These are phyloP conservation scores for Colletotrichum horii DNA, from an alignment of 2,329 filamentous ascomycete species.

Conservation along the genomic window DNA sequence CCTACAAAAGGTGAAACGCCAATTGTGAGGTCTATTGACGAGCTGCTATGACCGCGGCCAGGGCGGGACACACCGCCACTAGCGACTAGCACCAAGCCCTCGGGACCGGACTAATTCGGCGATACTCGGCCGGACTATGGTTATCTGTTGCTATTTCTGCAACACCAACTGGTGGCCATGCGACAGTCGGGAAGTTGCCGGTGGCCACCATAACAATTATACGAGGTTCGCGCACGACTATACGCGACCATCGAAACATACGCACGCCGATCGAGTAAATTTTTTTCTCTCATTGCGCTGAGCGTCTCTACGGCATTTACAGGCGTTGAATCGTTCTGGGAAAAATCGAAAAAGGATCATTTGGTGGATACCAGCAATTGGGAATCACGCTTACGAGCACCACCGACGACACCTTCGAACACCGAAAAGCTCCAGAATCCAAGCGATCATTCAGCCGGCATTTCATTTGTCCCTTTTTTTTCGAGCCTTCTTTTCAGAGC, in stretches of 20 bases:
- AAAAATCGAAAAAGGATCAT: not conserved
- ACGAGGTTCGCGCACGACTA: not conserved
- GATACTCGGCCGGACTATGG: conserved; percentile 1
- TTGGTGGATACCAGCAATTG: not conserved
- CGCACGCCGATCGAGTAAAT: not conserved
- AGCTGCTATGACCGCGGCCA: conserved; percentile 63
- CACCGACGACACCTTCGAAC: not conserved
- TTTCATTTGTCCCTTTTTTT: conserved; percentile 23
- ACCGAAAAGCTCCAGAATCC: not conserved
- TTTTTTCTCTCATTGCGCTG: not conserved
- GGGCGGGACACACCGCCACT: conserved; percentile 6
- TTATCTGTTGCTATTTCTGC: not conserved
- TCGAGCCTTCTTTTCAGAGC: conserved; percentile 16
- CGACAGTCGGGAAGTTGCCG: not conserved
- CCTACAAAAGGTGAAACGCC: conserved; percentile 76
- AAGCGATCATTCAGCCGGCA: not conserved
- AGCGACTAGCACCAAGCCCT: not conserved
- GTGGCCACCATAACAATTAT: not conserved
- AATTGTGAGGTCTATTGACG: conserved; percentile 79
- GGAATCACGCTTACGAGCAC: not conserved
- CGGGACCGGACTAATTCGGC: conserved; percentile 1
- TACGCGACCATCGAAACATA: not conserved
- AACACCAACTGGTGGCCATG: not conserved
- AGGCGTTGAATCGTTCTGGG: not conserved
- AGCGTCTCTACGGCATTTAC: not conserved